Base-by-base conservation (phyloP, 2,329 filamentous ascomycete genomes). In the Colletotrichum cuscutae region DNA sequence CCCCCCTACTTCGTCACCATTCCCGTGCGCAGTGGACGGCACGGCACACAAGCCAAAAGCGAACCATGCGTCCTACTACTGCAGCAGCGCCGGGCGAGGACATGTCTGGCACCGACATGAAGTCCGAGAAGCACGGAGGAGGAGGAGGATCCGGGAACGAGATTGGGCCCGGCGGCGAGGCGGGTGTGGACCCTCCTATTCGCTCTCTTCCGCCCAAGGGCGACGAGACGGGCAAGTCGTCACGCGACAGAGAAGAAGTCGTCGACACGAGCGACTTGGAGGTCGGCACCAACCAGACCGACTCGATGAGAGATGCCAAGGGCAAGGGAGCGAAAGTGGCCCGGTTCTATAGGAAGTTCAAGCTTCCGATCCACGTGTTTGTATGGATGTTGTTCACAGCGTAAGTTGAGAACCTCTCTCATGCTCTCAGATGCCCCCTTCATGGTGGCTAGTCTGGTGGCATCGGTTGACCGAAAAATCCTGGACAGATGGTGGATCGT, bases 401-500 rank as follows among this genome's bases (percentile, higher is more conserved):
- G 70, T 72, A 59, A 64, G 70, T 69, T 28, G 32, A 58, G 60
- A 63, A 42, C 37, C 37, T 57, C 42, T 63, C 28, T 22, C 46
- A 28, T 65, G 53, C 49, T 37, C 49, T 37, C 32, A 42, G 65
- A 62, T 53, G 57, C 12, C 37, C 42, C 42, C 30, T 28, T 15
- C 32, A 12, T 5, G 32, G 32, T 35, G 32, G 32, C 32, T 35
- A 35, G 32, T 35, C 32, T 15, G 4, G 12, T n/a, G 46, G 42
- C 57, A 49, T 24, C 37, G 35, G 4, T 58, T 63, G 65, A 69
- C 65, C 22, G 3, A 49, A 49, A 49, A 8, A 19, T 1, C 11
- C 35, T 35, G 22, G 19, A 58, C 46, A 72, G 70, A 19, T 72
- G 70, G 70, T 72, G 70, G 70, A 70, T 72, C 42, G 70, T 72